Conservation (phyloP, 2,329 filamentous ascomycete species). For the Clathrospora elynae region DNA sequence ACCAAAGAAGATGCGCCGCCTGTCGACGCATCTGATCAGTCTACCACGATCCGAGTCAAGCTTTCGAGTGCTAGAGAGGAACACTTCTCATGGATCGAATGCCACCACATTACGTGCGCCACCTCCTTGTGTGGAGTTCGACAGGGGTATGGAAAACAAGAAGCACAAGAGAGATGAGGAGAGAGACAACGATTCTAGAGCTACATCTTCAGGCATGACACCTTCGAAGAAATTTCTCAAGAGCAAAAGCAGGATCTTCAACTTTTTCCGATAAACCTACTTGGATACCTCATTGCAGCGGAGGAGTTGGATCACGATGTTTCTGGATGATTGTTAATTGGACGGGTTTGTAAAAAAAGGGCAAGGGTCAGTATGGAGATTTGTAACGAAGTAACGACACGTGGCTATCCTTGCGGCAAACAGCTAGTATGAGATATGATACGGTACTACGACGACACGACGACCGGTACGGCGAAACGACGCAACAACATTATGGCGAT, state of each 20-base stretch:
- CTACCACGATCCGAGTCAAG: slow-evolving; percentile 36
- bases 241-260: slow-evolving; percentile 46
- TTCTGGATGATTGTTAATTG: slow-evolving; percentile 7
- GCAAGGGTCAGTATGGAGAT: neutral
- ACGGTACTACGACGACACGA: slow-evolving; percentile 9
- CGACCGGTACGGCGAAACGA: slow-evolving; percentile 6
- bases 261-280: slow-evolving; percentile 40
- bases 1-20: slow-evolving; percentile 37
- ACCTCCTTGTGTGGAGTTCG: slow-evolving; percentile 14
- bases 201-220: slow-evolving; percentile 7
- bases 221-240: slow-evolving; percentile 40
- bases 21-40: slow-evolving; percentile 41
- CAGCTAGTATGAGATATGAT: slow-evolving; percentile 17
- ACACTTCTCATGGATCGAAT: slow-evolving; percentile 27
- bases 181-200: slow-evolving; percentile 14
- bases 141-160: slow-evolving; percentile 19
- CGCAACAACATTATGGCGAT: slow-evolving; percentile 24
- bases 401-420: slow-evolving; percentile 22
- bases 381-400: slow-evolving; percentile 25
- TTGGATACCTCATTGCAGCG: neutral
- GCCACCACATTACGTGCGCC: slow-evolving; percentile 23
- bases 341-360: slow-evolving; percentile 10
- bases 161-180: slow-evolving; percentile 23
- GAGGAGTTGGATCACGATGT: slow-evolving; percentile 2
- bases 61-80: slow-evolving; percentile 22